Conservation (phyloP, 2,329 filamentous ascomycete genomes). For the Sclerotinia sclerotiorum region DNA sequence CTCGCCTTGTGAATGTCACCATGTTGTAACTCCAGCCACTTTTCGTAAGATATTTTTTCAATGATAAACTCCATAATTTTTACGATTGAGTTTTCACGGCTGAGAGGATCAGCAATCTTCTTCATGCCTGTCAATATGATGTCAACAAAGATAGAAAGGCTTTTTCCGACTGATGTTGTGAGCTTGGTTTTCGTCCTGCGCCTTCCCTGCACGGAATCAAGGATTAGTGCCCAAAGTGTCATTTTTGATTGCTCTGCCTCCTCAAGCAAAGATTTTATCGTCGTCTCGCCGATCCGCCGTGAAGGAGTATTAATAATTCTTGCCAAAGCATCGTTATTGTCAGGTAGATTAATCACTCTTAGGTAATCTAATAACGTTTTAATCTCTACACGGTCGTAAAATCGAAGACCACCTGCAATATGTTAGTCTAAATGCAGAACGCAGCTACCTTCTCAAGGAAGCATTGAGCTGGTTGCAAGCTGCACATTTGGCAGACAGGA, state of each 20-base stretch:
- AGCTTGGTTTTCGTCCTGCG: slow-evolving; percentile 54
- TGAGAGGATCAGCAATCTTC: slow-evolving; percentile 46
- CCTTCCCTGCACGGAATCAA: slow-evolving; percentile 55
- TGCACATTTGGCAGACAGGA: background rate
- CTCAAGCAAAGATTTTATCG: slow-evolving; percentile 70
- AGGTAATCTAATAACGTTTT: slow-evolving; percentile 87
- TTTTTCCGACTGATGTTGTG: slow-evolving; percentile 54
- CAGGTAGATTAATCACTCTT: slow-evolving; percentile 77
- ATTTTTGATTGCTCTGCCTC: slow-evolving; percentile 70
- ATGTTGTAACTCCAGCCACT: slow-evolving; percentile 71
- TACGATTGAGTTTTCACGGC: slow-evolving; percentile 30
- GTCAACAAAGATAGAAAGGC: slow-evolving; percentile 58
- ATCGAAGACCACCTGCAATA: slow-evolving; percentile 65
- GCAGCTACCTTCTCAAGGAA: background rate
- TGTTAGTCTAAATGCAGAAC: slow-evolving; percentile 25
- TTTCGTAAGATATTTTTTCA: slow-evolving; percentile 68
- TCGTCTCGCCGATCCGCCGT: slow-evolving; percentile 76
- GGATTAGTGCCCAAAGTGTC: slow-evolving; percentile 74
- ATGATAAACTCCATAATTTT: slow-evolving; percentile 54
- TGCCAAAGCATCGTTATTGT: slow-evolving; percentile 82
- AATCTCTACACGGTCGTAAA: slow-evolving; percentile 89
- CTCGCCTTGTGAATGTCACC: slow-evolving; percentile 73
- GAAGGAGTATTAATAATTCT: slow-evolving; percentile 83
- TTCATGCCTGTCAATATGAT: slow-evolving; percentile 57
- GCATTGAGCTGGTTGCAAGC: background rate